Evolutionary conservation across 2,329 filamentous ascomycete genomes (phyloP).

Genomic region (Aureobasidium zeae): DNA sequence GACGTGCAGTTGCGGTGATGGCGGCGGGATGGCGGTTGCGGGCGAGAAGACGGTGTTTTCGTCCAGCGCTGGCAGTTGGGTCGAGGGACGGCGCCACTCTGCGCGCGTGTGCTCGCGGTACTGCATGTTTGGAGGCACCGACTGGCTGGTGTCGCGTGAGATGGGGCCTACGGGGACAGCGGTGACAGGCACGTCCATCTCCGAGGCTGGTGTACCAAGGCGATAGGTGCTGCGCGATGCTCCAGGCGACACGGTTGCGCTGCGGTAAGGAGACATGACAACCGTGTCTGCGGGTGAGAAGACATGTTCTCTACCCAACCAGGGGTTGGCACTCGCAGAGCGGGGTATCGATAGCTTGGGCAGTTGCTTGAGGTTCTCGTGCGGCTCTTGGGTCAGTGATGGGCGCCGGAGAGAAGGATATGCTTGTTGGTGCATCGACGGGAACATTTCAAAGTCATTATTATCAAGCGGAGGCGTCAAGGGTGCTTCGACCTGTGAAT

Average conservation of each 20-base stretch:
- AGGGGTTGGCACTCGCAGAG: constrained; percentile 30
- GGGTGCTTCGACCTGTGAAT: constrained; percentile 44
- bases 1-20: constrained; percentile 11
- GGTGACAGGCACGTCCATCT: constrained; percentile 80
- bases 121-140: constrained; percentile 87
- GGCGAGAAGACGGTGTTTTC: constrained; percentile 48
- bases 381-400: constrained; percentile 36
- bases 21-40: constrained; percentile 26
- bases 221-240: constrained; percentile 55
- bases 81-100: constrained; percentile 52
- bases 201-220: constrained; percentile 78
- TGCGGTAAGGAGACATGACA: constrained; percentile 36
- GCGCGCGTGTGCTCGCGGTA: constrained; percentile 47
- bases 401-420: constrained; percentile 32
- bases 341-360: constrained; percentile 50
- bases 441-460: constrained; percentile 44
- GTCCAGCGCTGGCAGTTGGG: constrained; percentile 60
- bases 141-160: constrained; percentile 72
- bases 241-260: constrained; percentile 39
- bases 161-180: constrained; percentile 62
- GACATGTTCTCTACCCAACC: constrained; percentile 24
- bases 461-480: constrained; percentile 52
- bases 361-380: constrained; percentile 45
- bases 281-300: constrained; percentile 23
- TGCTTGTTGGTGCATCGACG: constrained; percentile 28